These are phyloP conservation scores for Metarhizium rileyi DNA, from an alignment of 2,329 filamentous ascomycete genomes.

Conservation along the genomic window DNA sequence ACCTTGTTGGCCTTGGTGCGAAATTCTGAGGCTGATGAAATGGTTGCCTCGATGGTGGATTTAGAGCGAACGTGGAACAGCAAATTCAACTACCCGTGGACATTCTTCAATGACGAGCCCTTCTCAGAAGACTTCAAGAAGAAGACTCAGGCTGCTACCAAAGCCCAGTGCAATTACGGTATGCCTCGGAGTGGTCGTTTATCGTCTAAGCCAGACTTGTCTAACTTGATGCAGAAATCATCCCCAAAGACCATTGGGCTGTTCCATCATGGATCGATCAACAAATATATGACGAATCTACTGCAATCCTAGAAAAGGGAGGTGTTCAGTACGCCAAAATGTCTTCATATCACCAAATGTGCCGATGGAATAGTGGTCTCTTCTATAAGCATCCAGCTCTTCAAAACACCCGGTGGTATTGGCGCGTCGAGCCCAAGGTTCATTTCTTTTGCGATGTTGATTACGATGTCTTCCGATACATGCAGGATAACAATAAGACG, in stretches of 20 bases:
- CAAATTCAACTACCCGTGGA: slow-evolving; percentile 99
- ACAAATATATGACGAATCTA: slow-evolving; percentile 76
- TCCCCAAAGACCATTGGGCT: slow-evolving; percentile 93
- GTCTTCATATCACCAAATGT: slow-evolving; percentile 97
- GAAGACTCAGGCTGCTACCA: slow-evolving; percentile 70
- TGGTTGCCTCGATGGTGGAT: slow-evolving; percentile 83
- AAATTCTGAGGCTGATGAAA: slow-evolving; percentile 76
- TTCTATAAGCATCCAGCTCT: slow-evolving; percentile 96
- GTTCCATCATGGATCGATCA: slow-evolving; percentile 86
- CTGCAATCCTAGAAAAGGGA: slow-evolving; percentile 71
- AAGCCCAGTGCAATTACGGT: slow-evolving; percentile 82
- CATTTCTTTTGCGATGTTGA: slow-evolving; percentile 99
- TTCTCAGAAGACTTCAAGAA: slow-evolving; percentile 91
- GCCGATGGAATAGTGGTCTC: slow-evolving; percentile 94
- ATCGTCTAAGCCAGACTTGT: neutral
- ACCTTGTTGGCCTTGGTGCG: slow-evolving; percentile 86
- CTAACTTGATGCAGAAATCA: slow-evolving; percentile 49
- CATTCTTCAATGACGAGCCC: slow-evolving; percentile 93
- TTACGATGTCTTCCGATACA: slow-evolving; percentile 96
- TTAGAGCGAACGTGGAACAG: slow-evolving; percentile 92
- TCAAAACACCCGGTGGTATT: slow-evolving; percentile 79
- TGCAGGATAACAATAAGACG: slow-evolving; percentile 97
- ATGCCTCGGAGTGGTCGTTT: slow-evolving; percentile 18
- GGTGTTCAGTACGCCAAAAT: slow-evolving; percentile 84
- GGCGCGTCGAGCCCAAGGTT: slow-evolving; percentile 96